These are phyloP conservation scores for Mycena olivaceomarginata DNA, from an alignment of 768 basidiomycete genomes.

Conservation along the genomic window DNA sequence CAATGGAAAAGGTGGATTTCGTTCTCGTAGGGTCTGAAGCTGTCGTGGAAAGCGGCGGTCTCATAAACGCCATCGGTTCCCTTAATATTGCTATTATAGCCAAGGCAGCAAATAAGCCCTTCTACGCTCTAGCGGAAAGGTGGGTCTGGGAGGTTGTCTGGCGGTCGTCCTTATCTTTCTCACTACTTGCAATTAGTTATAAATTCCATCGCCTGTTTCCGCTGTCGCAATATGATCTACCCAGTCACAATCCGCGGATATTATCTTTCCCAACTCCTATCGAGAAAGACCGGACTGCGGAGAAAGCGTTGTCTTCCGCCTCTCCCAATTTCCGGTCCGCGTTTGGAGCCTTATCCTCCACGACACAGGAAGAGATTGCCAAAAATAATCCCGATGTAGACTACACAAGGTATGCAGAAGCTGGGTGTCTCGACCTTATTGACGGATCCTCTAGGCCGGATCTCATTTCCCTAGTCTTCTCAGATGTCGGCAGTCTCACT, in stretches of 20 bases:
- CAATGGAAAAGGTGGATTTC: constrained; percentile 97
- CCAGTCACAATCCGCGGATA: constrained; percentile 85
- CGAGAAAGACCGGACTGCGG: constrained; percentile 17
- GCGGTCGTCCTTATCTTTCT: constrained; percentile 44
- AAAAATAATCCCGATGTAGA: constrained; percentile 94
- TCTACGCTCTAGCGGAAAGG: constrained; percentile 97
- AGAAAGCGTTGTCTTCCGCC: constrained; percentile 32
- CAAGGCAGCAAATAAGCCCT: constrained; percentile 94
- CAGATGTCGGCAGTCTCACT: constrained; percentile 94
- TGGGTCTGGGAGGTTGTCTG: constrained; percentile 52
- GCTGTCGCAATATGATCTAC: constrained; percentile 92
- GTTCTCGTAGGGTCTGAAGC: constrained; percentile 98
- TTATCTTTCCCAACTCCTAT: constrained; percentile 77
- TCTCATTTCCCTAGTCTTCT: constrained; percentile 94
- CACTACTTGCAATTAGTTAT: constrained; percentile 74
- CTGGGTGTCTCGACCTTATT: constrained; percentile 41
- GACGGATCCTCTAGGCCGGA: constrained; percentile 77
- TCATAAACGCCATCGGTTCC: constrained; percentile 95
- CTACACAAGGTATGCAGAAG: constrained; percentile 84
- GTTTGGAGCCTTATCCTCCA: constrained; percentile 59
- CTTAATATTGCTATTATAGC: constrained; percentile 98
- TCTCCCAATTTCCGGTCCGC: constrained; percentile 38
- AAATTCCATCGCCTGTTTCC: constrained; percentile 99
- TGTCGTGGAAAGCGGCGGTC: constrained; percentile 96
- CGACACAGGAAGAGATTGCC: constrained; percentile 90